Base-by-base conservation (phyloP, 2,329 filamentous ascomycete species). In the Pseudogymnoascus sp. region DNA sequence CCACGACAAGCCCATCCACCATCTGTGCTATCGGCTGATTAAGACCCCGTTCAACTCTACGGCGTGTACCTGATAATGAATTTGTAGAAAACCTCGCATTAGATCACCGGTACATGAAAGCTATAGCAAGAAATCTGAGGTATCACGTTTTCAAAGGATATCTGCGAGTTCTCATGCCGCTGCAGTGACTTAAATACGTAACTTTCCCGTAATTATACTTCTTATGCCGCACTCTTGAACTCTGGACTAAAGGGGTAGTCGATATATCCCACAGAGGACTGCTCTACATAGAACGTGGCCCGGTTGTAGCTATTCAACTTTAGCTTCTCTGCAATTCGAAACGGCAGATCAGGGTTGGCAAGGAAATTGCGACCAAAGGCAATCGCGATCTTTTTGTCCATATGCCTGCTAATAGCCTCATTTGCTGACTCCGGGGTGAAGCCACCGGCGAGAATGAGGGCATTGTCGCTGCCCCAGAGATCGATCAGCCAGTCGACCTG, bases 301-400 rank as follows among this genome's bases (percentile, higher is more conserved):
- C 79, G 71, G 67, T 82, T 71, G 66, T 81, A 82, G 47, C 72
- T 69, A n/a, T 70, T 74, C 38, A 82, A 70, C 21, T 74, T 71
- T 11, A 82, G 72, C 1, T 76, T 76, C 62, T 79, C 70, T 67
- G 75, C 65, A 31, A 82, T 59, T 35, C 79, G 72, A 66, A 75
- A 81, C 4, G 77, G 75, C 16, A 82, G 69, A 68, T 82, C 80
- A 2, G 80, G 80, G 6, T 75, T 82, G 42, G 75, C 74, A 65
- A 81, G 80, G 65, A 80, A 82, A 62, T 76, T 76, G 24, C 80
- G 68, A 6, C 80, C 80, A 68, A 81, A 81, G 1, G 76, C 78
- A 14, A 80, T 73, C 19, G 71, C 71, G n/a, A 81, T 67, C 59
- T 80, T 76, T 37, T 75, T 74, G 10, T 77, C 74, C 21, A 70